phyloP scores from a whole-genome alignment of 768 basidiomycete genomes.

The Pleurotus pulmonarius region DNA sequence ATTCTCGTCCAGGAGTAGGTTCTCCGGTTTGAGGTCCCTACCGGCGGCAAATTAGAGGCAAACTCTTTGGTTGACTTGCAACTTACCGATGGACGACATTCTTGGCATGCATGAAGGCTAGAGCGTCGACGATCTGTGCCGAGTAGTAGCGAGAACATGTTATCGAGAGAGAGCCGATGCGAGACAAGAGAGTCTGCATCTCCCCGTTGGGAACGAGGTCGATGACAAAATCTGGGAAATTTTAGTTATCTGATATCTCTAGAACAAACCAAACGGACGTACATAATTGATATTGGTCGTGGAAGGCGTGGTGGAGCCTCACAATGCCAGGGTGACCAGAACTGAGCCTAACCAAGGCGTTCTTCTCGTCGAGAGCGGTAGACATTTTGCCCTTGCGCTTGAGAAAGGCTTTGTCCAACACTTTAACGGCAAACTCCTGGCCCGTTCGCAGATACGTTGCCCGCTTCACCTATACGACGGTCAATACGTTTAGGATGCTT shows the following conservation, averaged over 20 bases:
- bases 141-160: constrained; percentile 78
- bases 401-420: constrained; percentile 81
- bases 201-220: constrained; percentile 78
- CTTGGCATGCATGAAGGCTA: constrained; percentile 87
- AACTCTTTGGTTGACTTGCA: constrained; percentile 10
- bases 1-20: constrained; percentile 82
- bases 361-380: constrained; percentile 78
- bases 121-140: constrained; percentile 85
- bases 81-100: constrained; percentile 81
- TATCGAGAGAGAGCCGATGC: constrained; percentile 83
- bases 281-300: constrained; percentile 84
- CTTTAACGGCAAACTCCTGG: constrained; percentile 72
- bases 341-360: constrained; percentile 70
- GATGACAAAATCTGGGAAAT: constrained; percentile 64
- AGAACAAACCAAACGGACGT: constrained; percentile 26
- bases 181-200: constrained; percentile 66
- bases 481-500: constrained; percentile 2
- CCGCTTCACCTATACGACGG: constrained; percentile 46
- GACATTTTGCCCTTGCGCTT: constrained; percentile 73
- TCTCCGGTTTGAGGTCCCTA: constrained; percentile 82
- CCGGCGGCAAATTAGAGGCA: constrained; percentile 5
- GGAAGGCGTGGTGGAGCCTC: constrained; percentile 78
- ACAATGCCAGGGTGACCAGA: constrained; percentile 80
- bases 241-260: not conserved
- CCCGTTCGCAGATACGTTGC: constrained; percentile 52